Conservation (phyloP, 768 basidiomycete species). For the Mycena chlorophos region DNA sequence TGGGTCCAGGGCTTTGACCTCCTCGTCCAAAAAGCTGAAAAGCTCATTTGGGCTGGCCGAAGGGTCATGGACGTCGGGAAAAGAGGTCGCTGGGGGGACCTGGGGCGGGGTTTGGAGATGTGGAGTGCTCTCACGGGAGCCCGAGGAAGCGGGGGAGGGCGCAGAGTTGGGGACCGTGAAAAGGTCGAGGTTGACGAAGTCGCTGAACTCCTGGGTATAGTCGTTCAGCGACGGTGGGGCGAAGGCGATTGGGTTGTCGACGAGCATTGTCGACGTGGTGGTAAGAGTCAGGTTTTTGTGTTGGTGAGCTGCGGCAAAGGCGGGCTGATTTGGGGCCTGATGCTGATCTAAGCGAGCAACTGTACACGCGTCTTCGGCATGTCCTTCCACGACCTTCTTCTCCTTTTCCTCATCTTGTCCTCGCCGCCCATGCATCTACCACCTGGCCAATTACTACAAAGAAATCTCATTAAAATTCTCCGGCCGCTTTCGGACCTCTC, state of each 20-base stretch:
- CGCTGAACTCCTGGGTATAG: slow-evolving; percentile 47
- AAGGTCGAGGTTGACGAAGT: slow-evolving; percentile 69
- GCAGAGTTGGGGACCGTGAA: slow-evolving; percentile 35
- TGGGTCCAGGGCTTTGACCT: slow-evolving; percentile 38
- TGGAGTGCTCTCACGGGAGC: slow-evolving; percentile 45
- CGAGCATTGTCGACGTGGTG: slow-evolving; percentile 35
- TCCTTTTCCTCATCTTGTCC: too few relatives aligned
- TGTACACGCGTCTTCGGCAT: too few relatives aligned
- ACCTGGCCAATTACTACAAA: too few relatives aligned
- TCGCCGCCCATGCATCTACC: too few relatives aligned
- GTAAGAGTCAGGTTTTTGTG: slow-evolving; percentile 1
- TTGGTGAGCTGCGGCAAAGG: too few relatives aligned
- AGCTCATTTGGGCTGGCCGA: slow-evolving; percentile 33
- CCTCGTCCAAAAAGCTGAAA: slow-evolving; percentile 49
- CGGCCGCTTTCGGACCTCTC: too few relatives aligned
- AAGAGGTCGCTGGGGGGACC: slow-evolving; percentile 31
- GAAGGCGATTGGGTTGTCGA: slow-evolving; percentile 39
- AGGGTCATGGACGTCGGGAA: slow-evolving; percentile 39
- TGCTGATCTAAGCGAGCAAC: too few relatives aligned
- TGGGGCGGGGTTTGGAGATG: slow-evolving; percentile 51
- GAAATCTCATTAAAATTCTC: too few relatives aligned
- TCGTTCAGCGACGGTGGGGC: slow-evolving; percentile 23
- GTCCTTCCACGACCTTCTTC: too few relatives aligned
- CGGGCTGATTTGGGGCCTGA: too few relatives aligned
- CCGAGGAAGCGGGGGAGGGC: slow-evolving; percentile 29